These are phyloP conservation scores for Phytopythium cucurbitacearum DNA, from an alignment of 352 stramenopile genomes.

Conservation along the genomic window DNA sequence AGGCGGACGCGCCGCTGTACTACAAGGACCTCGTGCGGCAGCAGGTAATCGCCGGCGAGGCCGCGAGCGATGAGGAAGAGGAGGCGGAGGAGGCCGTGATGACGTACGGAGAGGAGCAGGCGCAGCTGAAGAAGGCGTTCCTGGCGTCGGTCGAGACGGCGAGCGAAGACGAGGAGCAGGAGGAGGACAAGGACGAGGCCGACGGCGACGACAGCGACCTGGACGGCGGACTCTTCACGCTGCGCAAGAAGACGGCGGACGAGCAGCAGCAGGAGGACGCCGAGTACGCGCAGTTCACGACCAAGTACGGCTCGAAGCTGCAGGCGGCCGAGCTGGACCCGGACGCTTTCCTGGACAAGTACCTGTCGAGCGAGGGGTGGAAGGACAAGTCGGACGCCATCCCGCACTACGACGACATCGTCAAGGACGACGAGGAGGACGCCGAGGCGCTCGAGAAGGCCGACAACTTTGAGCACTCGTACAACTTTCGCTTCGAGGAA, in stretches of 20 bases:
- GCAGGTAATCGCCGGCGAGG: conserved; percentile 88
- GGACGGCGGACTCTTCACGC: conserved; percentile 66
- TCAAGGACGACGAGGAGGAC: conserved; percentile 87
- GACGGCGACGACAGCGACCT: conserved; percentile 71
- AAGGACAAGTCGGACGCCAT: conserved; percentile 70
- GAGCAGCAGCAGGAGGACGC: conserved; percentile 68
- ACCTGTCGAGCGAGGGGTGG: conserved; percentile 75
- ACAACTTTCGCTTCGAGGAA: conserved; percentile 99
- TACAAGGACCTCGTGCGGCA: conserved; percentile 96
- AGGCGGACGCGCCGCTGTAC: conserved; percentile 51
- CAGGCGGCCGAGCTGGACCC: conserved; percentile 63
- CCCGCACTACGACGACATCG: conserved; percentile 80
- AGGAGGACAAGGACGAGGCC: conserved; percentile 23
- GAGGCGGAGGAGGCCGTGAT: conserved; percentile 26
- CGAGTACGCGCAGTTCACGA: conserved; percentile 55
- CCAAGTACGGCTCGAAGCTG: conserved; percentile 58
- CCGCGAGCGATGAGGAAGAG: conserved; percentile 69
- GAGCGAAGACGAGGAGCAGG: conserved; percentile 33
- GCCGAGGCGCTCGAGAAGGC: conserved; percentile 91
- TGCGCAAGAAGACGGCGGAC: conserved; percentile 58
- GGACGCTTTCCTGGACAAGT: conserved; percentile 77
- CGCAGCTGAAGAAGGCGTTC: conserved; percentile 65
- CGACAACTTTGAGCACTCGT: conserved; percentile 97
- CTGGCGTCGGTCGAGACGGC: conserved; percentile 38
- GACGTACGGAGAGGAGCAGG: conserved; percentile 70